phyloP scores from a whole-genome alignment of 345 rosid genomes.

The Trapa incisa region DNA sequence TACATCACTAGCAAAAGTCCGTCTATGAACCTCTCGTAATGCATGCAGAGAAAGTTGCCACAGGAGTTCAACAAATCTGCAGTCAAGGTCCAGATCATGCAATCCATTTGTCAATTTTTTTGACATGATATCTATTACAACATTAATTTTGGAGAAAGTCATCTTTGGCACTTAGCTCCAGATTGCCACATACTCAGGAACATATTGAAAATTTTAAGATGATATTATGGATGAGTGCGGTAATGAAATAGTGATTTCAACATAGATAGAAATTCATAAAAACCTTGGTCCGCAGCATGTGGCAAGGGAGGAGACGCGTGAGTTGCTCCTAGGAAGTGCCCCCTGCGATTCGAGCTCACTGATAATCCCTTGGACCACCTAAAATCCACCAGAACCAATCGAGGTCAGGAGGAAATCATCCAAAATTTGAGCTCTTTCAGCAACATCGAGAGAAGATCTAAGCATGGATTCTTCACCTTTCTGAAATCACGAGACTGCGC shows the following conservation, averaged over 20 bases:
- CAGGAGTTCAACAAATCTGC: slow-evolving; percentile 93
- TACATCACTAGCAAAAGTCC: slow-evolving; percentile 83
- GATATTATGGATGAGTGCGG: not conserved
- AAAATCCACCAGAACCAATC: slow-evolving; percentile 8
- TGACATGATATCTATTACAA: not conserved
- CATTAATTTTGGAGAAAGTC: not conserved
- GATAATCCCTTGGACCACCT: slow-evolving; percentile 98
- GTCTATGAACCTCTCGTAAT: slow-evolving; percentile 80
- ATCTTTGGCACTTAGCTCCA: not conserved
- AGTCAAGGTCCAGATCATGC: slow-evolving; percentile 12
- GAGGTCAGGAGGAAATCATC: not conserved
- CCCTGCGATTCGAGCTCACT: slow-evolving; percentile 99
- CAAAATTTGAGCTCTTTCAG: slow-evolving; percentile 4
- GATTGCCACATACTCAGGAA: not conserved
- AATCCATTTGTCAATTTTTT: not conserved
- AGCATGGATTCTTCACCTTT: slow-evolving; percentile 35
- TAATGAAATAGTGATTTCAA: slow-evolving; percentile 5
- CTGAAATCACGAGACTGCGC: slow-evolving; percentile 97
- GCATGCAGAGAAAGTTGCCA: slow-evolving; percentile 99
- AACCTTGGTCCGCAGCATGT: slow-evolving; percentile 99
- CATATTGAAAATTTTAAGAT: not conserved
- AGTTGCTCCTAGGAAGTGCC: slow-evolving; percentile 95
- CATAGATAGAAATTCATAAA: slow-evolving; percentile 2
- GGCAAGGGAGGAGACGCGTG: slow-evolving; percentile 97
- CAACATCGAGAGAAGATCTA: slow-evolving; percentile 3